These are phyloP conservation scores for Paramecium caudatum DNA, from an alignment of 73 alveolate species.

Conservation along the genomic window DNA sequence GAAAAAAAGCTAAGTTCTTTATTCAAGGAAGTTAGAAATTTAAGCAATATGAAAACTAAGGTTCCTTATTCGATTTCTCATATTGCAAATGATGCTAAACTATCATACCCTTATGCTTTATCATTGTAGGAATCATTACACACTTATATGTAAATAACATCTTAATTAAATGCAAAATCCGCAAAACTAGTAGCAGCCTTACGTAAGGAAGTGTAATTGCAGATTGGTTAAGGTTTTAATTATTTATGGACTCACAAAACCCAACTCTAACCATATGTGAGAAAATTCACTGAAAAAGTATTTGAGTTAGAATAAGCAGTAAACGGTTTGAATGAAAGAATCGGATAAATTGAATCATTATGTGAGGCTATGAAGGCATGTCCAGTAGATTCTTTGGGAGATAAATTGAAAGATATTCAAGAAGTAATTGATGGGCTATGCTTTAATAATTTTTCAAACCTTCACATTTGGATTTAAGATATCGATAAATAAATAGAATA, in stretches of 20 bases:
- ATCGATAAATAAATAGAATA: conserved; percentile 88
- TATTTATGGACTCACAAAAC: conserved; percentile 89
- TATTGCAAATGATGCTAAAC: conserved; percentile 84
- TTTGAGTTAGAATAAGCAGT: conserved; percentile 93
- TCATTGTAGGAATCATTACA: conserved; percentile 91
- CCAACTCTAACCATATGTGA: conserved; percentile 84
- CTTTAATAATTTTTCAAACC: conserved; percentile 90
- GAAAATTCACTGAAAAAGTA: conserved; percentile 85
- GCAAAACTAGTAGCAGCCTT: conserved; percentile 89
- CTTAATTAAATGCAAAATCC: conserved; percentile 86
- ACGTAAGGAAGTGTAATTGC: conserved; percentile 84
- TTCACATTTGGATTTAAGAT: conserved; percentile 90
- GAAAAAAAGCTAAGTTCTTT: conserved; percentile 86
- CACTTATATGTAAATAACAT: conserved; percentile 87
- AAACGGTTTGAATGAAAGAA: conserved; percentile 84
- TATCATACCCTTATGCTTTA: conserved; percentile 89
- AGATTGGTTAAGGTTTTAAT: conserved; percentile 82
- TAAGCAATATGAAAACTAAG: conserved; percentile 76
- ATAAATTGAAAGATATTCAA: conserved; percentile 82
- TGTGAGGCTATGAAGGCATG: conserved; percentile 73
- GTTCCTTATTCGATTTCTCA: conserved; percentile 77
- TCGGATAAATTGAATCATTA: conserved; percentile 81
- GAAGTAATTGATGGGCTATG: conserved; percentile 87
- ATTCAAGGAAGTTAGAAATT: conserved; percentile 86
- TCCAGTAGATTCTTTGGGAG: conserved; percentile 72